Percentiles rank a stretch among this genome's conserved stretches.
phyloP scores from a whole-genome alignment of 495 filamentous ascomycete species.

The Parathielavia hyrcaniae region DNA sequence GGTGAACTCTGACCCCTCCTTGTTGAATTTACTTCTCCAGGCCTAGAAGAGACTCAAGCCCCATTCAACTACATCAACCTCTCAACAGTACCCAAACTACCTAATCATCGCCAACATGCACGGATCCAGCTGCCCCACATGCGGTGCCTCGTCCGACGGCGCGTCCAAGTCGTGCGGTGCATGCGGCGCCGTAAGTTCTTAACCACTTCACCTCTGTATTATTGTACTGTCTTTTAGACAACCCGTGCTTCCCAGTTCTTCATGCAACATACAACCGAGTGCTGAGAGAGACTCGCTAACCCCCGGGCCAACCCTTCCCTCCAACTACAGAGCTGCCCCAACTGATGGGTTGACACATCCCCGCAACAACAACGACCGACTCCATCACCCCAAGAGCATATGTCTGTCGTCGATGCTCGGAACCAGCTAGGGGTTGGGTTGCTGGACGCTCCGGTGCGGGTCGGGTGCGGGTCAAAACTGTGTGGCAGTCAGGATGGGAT shows the following conservation, averaged over 20 bases:
- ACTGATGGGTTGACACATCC: slow-evolving; percentile 18
- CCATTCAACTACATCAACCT: no score
- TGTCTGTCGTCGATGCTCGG: background rate
- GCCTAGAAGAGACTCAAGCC: no score
- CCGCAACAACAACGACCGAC: background rate
- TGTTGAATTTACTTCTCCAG: background rate
- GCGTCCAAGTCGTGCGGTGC: slow-evolving; percentile 41
- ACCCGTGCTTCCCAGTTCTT: background rate
- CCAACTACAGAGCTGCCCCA: slow-evolving; percentile 24
- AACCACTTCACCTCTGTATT: no score
- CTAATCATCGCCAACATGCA: no score
- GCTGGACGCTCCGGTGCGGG: no score
- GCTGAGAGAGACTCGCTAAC: no score
- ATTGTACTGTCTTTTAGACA: background rate
- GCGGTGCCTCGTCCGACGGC: slow-evolving; percentile 38
- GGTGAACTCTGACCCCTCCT: background rate
- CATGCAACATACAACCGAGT: background rate
- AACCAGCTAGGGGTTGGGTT: no score
- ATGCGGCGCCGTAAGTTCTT: slow-evolving; percentile 49
- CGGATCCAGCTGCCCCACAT: slow-evolving; percentile 45
- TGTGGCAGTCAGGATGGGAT: no score
- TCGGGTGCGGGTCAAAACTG: no score
- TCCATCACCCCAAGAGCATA: no score
- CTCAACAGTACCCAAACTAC: slow-evolving; percentile 1
- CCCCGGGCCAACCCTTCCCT: no score